Evolutionary conservation across 164 flowering plant genomes (phyloP).

Genomic region (Akebia trifoliata): DNA sequence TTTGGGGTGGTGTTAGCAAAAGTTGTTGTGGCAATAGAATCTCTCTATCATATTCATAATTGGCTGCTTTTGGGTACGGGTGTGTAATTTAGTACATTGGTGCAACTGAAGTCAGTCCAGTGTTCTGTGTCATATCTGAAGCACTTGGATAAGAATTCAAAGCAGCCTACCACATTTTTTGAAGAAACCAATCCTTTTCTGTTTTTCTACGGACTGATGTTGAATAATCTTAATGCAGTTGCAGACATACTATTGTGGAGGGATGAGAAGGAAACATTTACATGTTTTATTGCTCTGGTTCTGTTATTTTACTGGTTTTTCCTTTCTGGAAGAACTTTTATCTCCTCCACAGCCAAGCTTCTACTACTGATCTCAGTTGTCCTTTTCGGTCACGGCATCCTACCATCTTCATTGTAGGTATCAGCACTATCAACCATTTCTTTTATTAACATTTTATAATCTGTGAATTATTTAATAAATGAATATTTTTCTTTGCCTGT

Average conservation of each 20-base stretch:
- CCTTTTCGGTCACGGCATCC: slow-evolving; percentile 39
- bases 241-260: slow-evolving; percentile 90
- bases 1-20: no score
- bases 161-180: no score
- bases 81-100: no score
- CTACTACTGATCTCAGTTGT: slow-evolving; percentile 35
- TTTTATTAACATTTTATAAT: not conserved
- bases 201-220: slow-evolving; percentile 16
- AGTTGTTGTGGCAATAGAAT: no score
- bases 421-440: slow-evolving; percentile 4
- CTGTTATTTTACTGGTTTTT: slow-evolving; percentile 72
- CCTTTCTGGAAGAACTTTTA: slow-evolving; percentile 62
- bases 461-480: not conserved
- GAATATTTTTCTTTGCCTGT: not conserved
- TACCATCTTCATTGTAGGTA: slow-evolving; percentile 67
- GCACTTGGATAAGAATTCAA: no score
- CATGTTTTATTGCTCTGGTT: slow-evolving; percentile 40
- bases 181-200: not conserved
- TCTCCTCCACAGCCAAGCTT: slow-evolving; percentile 64
- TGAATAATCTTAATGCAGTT: slow-evolving; percentile 51
- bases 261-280: slow-evolving; percentile 73
- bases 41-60: no score
- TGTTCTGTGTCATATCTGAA: no score
- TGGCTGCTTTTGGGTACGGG: no score
- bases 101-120: no score